Percentiles rank a stretch among this genome's conserved stretches.
These are phyloP conservation scores for Scytalidium lignicola DNA, from an alignment of 2,329 filamentous ascomycete genomes.

Conservation along the genomic window DNA sequence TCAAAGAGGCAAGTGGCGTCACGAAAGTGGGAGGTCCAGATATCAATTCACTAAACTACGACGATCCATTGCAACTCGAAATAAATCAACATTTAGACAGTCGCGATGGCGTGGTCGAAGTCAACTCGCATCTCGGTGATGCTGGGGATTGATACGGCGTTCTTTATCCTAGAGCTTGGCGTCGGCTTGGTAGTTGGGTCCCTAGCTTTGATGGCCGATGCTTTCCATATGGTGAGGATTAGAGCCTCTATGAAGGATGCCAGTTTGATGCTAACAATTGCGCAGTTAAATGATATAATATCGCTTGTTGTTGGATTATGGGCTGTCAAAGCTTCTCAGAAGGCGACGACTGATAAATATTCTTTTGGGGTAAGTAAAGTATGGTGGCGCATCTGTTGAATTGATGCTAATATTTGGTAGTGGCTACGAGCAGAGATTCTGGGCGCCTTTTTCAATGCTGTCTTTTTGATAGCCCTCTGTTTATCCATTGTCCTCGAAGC, in stretches of 20 bases:
- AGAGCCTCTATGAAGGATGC: neutral
- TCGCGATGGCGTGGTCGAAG: constrained; percentile 80
- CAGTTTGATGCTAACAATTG: constrained; percentile 11
- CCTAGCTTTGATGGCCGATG: constrained; percentile 89
- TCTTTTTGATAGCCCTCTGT: constrained; percentile 94
- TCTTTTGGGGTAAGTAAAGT: constrained; percentile 79
- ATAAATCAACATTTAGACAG: neutral
- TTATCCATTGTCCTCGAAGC: constrained; percentile 96
- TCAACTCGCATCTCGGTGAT: constrained; percentile 88
- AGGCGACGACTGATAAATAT: constrained; percentile 82
- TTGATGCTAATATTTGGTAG: constrained; percentile 38
- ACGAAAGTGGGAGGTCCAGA: neutral
- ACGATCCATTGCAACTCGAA: neutral
- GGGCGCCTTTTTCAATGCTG: constrained; percentile 93
- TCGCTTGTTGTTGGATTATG: constrained; percentile 88
- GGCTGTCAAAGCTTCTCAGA: constrained; percentile 86
- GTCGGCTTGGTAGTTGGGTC: constrained; percentile 85
- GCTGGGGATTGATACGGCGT: constrained; percentile 80
- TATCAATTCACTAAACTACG: neutral
- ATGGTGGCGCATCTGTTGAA: neutral
- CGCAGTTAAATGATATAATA: constrained; percentile 92
- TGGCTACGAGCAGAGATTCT: constrained; percentile 97
- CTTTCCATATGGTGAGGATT: constrained; percentile 85
- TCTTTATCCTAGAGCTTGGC: constrained; percentile 86
- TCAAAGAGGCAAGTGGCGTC: neutral